Evolutionary conservation across 176 grass and related monocot species (phyloP), one percentile per base, ranked within the genome.

Genomic region (Aegilops longissima): DNA sequence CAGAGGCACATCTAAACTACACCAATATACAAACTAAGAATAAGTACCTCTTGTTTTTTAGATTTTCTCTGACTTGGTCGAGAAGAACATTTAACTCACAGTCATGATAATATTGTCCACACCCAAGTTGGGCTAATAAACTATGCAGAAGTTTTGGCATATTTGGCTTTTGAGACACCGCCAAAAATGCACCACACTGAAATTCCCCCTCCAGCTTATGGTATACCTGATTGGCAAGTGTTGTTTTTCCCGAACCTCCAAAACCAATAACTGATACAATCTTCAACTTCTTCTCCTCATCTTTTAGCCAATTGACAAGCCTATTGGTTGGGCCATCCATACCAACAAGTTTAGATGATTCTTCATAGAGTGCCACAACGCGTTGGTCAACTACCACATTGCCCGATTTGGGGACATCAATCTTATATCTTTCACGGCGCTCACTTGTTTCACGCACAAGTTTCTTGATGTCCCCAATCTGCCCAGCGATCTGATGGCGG

Each of bases 51-150:
- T 73, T 73, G 6, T 73, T 25, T 73, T 73, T 24, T 9, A 73
- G 39, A 45, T 73, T 24, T 73, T 73, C 38, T 73, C 70, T 73
- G 2, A 73, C 11, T 73, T 73, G 38, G 39, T 73, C 1, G 38
- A 73, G 70, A 45, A 73, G 70, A 73, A 73, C 70, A 45, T 73
- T 73, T 73, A 73, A 25, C 21, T 73, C 70, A 25, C n/a, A 73
- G 12, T 25, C 70, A 45, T 73, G 21, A 73, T 2, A 44, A 73
- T 12, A 16, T 25, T 25, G 38, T 25, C 70, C n/a, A 73, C 39
- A 8, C 39, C 70, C 70, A 73, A 73, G 70, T 73, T 73, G 39
- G 39, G 70, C 8, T 44, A 73, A 45, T 45, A 45, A 73, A 73
- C 38, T 73, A 73, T 73, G 70, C 12, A 73, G 11, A 45, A 73